These are phyloP conservation scores for Xylaria sp. DNA, from an alignment of 2,329 filamentous ascomycete species.

Conservation along the genomic window DNA sequence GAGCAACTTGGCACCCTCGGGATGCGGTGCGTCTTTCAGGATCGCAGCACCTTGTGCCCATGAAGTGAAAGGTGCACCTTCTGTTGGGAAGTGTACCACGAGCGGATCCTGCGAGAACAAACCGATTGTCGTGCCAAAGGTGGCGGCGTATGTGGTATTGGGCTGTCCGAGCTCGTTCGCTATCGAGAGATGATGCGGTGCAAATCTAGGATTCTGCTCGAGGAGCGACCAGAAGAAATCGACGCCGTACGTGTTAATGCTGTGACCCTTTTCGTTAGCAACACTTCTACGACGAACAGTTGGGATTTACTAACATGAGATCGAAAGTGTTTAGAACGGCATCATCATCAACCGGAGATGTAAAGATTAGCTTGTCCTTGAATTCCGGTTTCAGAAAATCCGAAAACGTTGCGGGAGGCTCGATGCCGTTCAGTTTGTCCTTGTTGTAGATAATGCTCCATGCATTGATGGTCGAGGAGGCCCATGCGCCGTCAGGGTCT, in stretches of 20 bases:
- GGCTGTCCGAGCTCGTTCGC: not conserved
- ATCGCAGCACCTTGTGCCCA: not conserved
- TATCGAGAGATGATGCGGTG: not conserved
- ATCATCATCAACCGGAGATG: not conserved
- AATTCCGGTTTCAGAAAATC: not conserved
- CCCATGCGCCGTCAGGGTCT: not conserved
- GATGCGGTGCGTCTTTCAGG: not conserved
- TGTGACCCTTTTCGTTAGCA: not conserved
- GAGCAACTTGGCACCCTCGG: not conserved
- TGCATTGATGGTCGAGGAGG: not conserved
- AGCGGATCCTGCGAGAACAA: not conserved
- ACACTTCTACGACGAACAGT: not conserved
- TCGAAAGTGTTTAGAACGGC: not conserved
- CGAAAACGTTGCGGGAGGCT: not conserved
- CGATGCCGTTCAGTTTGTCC: not conserved
- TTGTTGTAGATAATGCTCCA: conserved; percentile 3
- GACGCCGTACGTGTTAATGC: not conserved
- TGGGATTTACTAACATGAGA: not conserved
- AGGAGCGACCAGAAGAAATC: not conserved
- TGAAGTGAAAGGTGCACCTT: not conserved
- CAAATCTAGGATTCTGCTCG: not conserved
- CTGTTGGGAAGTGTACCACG: not conserved
- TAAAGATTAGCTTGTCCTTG: not conserved
- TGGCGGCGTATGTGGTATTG: not conserved
- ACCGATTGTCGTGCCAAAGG: not conserved